phyloP scores from a whole-genome alignment of 2,329 filamentous ascomycete species.

The Aspergillus floridensis region DNA sequence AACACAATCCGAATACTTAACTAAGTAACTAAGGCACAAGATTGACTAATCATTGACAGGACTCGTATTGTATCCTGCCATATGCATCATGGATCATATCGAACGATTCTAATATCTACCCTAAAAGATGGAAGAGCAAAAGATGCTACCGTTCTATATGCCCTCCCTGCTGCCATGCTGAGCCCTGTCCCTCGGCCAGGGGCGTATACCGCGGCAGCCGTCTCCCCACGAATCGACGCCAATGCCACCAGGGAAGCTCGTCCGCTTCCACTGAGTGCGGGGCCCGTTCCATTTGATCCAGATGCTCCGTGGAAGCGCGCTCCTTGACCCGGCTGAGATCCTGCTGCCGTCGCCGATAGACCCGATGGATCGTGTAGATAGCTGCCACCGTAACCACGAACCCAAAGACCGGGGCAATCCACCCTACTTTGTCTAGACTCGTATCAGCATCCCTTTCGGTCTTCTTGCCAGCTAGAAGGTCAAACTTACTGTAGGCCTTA shows the following conservation, averaged over 20 bases:
- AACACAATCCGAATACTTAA: not conserved
- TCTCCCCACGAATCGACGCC: slow-evolving; percentile 26
- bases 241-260: slow-evolving; percentile 32
- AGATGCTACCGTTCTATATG: not conserved
- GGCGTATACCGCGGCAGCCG: slow-evolving; percentile 26
- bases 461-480: not conserved
- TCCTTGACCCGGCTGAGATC: slow-evolving; percentile 2
- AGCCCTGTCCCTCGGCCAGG: slow-evolving; percentile 19
- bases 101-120: not conserved
- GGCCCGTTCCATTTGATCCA: slow-evolving; percentile 18
- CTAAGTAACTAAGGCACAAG: not conserved
- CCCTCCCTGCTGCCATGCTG: not conserved
- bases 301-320: slow-evolving; percentile 14
- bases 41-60: not conserved
- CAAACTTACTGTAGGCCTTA: slow-evolving; percentile 12
- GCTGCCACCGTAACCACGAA: slow-evolving; percentile 10
- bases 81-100: not conserved
- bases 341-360: slow-evolving; percentile 12
- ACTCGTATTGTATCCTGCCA: not conserved
- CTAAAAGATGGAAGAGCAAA: not conserved
- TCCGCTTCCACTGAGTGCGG: slow-evolving; percentile 13
- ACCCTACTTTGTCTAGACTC: slow-evolving; percentile 9
- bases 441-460: not conserved
- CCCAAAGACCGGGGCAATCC: slow-evolving; percentile 14
- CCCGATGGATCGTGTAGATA: slow-evolving; percentile 11